Percentiles rank a stretch among this genome's conserved stretches.
Evolutionary conservation across 805 yeast species (phyloP).

Genomic region (Brettanomyces custersianus): DNA sequence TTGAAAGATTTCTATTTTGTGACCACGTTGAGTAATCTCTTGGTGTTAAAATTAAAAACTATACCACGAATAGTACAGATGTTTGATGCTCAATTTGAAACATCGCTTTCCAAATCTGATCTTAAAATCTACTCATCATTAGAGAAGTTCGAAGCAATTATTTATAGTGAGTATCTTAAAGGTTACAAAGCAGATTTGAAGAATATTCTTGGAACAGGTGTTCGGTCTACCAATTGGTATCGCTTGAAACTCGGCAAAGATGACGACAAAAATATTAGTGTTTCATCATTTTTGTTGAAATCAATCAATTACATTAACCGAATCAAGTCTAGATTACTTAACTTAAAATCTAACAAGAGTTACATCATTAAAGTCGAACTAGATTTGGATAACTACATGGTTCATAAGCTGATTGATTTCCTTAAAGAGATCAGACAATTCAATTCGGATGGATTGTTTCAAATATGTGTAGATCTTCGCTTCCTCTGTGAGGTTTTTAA

Average conservation of each 20-base stretch:
- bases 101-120: conserved; percentile 32
- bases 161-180: conserved; percentile 45
- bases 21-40: conserved; percentile 45
- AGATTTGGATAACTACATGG: conserved; percentile 14
- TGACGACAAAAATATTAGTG: conserved; percentile 7
- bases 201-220: conserved; percentile 32
- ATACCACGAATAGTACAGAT: conserved; percentile 40
- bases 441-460: conserved; percentile 16
- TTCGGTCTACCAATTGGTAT: conserved; percentile 35
- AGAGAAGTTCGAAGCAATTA: conserved; percentile 39
- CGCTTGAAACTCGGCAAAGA: conserved; percentile 4
- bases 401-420: conserved; percentile 16
- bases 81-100: conserved; percentile 43
- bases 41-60: conserved; percentile 33
- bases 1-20: conserved; percentile 17
- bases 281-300: conserved; percentile 16
- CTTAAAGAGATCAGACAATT: conserved; percentile 16
- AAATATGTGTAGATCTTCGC: conserved; percentile 17
- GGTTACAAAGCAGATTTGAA: conserved; percentile 35
- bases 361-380: conserved; percentile 15
- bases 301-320: conserved; percentile 18
- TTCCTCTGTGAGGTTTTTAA: conserved; percentile 15
- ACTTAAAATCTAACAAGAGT: conserved; percentile 12
- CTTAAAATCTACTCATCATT: conserved; percentile 36
- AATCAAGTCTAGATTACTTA: conserved; percentile 18